Percentiles rank a stretch among this genome's conserved stretches.
These are phyloP conservation scores for Basipetospora sp. DNA, from an alignment of 2,329 filamentous ascomycete species.

Conservation along the genomic window DNA sequence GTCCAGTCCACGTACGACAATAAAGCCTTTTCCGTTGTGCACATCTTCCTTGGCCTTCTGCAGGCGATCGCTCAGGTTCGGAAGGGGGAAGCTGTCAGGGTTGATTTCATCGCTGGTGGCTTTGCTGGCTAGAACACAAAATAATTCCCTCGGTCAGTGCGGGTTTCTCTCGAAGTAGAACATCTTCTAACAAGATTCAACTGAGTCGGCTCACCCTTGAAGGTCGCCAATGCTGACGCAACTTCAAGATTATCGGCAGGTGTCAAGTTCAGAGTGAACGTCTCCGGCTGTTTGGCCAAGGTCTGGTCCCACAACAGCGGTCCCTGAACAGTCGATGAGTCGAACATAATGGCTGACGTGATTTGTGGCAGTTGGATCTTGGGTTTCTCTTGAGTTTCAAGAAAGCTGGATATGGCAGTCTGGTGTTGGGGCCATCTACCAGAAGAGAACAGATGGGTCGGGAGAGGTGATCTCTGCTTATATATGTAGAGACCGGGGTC, in stretches of 20 bases:
- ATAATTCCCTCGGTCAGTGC: too few species aligned
- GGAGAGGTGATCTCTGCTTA: too few species aligned
- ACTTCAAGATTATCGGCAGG: constrained; percentile 10
- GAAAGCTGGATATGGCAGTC: too few species aligned
- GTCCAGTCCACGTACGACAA: constrained; percentile 39
- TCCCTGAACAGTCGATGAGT: background rate
- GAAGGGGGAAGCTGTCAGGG: constrained; percentile 26
- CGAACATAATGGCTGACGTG: background rate
- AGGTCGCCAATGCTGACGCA: constrained; percentile 13
- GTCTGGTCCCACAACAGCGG: background rate
- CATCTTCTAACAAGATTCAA: too few species aligned
- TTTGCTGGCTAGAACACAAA: constrained; percentile 15
- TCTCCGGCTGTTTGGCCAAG: background rate
- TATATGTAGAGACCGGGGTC: too few species aligned
- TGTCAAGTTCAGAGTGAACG: constrained; percentile 9
- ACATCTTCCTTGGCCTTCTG: constrained; percentile 19
- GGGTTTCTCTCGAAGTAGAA: too few species aligned
- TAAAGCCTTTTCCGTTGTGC: constrained; percentile 33
- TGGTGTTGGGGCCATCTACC: too few species aligned
- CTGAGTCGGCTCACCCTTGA: constrained; percentile 16
- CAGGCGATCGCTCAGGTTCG: constrained; percentile 21
- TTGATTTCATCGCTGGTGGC: constrained; percentile 24
- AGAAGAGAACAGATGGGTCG: too few species aligned
- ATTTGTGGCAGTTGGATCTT: too few species aligned
- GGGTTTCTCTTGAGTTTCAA: too few species aligned